Evolutionary conservation across 169 alveolate species (phyloP).

Genomic region (Cyclospora cayetanensis): DNA sequence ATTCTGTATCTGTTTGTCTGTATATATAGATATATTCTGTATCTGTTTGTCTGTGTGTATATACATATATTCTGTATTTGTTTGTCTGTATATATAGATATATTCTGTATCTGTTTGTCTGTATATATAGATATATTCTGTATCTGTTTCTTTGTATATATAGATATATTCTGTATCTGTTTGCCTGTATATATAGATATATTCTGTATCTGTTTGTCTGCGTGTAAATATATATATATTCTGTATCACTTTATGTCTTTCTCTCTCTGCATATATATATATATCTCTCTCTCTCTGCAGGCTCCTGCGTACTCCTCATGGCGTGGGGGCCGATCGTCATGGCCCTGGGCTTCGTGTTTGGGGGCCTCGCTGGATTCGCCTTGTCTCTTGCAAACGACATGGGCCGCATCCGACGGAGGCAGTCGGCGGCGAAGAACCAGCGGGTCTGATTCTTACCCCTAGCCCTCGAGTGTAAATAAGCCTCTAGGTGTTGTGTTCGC

Average conservation of each 20-base stretch:
- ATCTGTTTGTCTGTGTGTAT: too few species aligned
- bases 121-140: not conserved
- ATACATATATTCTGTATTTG: too few species aligned
- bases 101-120: too few species aligned
- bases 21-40: too few species aligned
- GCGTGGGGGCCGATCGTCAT: conserved; percentile 65
- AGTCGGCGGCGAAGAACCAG: conserved; percentile 49
- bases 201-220: not conserved
- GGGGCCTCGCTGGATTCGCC: conserved; percentile 42
- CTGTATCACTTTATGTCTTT: too few species aligned
- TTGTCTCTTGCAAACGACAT: conserved; percentile 32
- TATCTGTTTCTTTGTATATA: not conserved
- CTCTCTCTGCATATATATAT: not conserved
- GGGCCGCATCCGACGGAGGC: conserved; percentile 30
- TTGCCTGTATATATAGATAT: not conserved
- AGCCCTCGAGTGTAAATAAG: not conserved
- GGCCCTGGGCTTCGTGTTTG: conserved; percentile 40
- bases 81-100: too few species aligned
- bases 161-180: not conserved
- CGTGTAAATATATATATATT: not conserved
- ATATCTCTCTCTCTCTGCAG: too few species aligned
- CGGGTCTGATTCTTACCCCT: not conserved
- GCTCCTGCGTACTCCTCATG: conserved; percentile 35
- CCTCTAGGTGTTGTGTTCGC: too few species aligned
- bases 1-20: too few species aligned